Evolutionary conservation across 345 rosid species (phyloP), one percentile per base, ranked within the genome.

Genomic region (Geranium rotundifolium): DNA sequence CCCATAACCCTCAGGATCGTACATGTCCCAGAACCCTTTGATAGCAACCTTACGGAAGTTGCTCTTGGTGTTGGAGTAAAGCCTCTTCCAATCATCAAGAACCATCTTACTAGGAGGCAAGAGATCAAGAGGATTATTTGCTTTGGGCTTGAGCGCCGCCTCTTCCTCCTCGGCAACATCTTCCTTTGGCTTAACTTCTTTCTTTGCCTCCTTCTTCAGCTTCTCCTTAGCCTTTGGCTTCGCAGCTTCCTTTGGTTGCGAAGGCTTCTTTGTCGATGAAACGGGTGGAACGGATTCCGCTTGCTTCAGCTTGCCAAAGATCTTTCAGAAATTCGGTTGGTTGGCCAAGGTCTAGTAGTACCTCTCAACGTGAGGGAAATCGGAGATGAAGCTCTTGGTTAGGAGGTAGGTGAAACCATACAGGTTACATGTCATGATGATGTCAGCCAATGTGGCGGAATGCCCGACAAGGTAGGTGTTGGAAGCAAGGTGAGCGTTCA

Each of bases 11-110:
- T 93, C 97, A 0, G 96, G 90, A 73, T 93, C 99, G 65, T 87
- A 90, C 97, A 93, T 93, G 75, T 90, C 99, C 99, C 99, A 93
- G 81, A 93, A 93, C 52, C 99, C 99, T 83, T 85, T 87, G 23
- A 92, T 82, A 46, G 98, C 98, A 66, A 92, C 91, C 70, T 87
- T 91, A 39, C 97, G 98, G 86, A 92, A 92, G 75, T 92, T 92
- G 58, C 85, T 77, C 77, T 89, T 92, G 59, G 98, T 92, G 78
- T 92, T 89, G 0, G 98, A 92, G 76, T 89, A 92, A 6, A 92
- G 95, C 82, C 98, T 85, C 87, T 92, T 92, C 98, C 98, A 92
- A 0, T 92, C 97, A 77, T 92, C 97, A 3, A 92, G 75, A 15
- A 92, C 68, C 98, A 92, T 92, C 75, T 79, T 83, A 72, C 95